Percentiles rank a stretch among this genome's conserved stretches.
These are phyloP conservation scores for Camillea tinctor DNA, from an alignment of 2,329 filamentous ascomycete species.

Conservation along the genomic window DNA sequence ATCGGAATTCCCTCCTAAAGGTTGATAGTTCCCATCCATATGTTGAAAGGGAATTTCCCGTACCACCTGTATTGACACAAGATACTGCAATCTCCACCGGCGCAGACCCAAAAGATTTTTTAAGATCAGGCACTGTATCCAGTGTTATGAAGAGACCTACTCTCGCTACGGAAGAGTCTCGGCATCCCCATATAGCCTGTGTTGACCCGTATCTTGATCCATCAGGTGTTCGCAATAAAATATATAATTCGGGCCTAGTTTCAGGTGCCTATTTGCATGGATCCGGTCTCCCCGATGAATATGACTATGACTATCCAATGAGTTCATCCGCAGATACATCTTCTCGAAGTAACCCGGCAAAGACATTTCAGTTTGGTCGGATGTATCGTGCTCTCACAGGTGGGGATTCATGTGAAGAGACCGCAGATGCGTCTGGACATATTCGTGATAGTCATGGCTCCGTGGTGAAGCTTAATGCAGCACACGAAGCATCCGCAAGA, in stretches of 20 bases:
- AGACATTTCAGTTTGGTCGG: conserved; percentile 8
- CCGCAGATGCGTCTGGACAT: conserved; percentile 18
- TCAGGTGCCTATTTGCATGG: conserved; percentile 17
- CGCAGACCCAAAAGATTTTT: conserved; percentile 3
- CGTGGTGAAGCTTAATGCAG: conserved; percentile 20
- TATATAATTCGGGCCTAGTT: conserved; percentile 17
- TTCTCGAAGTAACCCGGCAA: conserved; percentile 2
- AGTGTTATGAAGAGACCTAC: background rate
- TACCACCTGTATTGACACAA: conserved; percentile 27
- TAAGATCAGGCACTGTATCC: conserved; percentile 5
- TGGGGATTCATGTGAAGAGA: conserved; percentile 13
- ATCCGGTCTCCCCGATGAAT: conserved; percentile 12
- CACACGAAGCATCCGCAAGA: conserved; percentile 3
- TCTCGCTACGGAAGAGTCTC: background rate
- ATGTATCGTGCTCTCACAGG: conserved; percentile 14
- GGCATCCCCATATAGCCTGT: conserved; percentile 9
- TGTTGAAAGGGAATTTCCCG: conserved; percentile 23
- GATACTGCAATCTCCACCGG: conserved; percentile 2
- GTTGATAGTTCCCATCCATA: conserved; percentile 12
- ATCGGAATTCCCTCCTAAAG: conserved; percentile 27
- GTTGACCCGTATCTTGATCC: conserved; percentile 19
- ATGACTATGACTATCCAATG: conserved; percentile 17
- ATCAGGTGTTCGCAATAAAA: conserved; percentile 8
- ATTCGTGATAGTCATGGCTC: conserved; percentile 14
- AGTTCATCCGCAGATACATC: conserved; percentile 11